A percentile compares a stretch with the other conserved stretches of the same genome.
Conservation (phyloP, 345 rosid species). For the Streptanthus diversifolius region DNA sequence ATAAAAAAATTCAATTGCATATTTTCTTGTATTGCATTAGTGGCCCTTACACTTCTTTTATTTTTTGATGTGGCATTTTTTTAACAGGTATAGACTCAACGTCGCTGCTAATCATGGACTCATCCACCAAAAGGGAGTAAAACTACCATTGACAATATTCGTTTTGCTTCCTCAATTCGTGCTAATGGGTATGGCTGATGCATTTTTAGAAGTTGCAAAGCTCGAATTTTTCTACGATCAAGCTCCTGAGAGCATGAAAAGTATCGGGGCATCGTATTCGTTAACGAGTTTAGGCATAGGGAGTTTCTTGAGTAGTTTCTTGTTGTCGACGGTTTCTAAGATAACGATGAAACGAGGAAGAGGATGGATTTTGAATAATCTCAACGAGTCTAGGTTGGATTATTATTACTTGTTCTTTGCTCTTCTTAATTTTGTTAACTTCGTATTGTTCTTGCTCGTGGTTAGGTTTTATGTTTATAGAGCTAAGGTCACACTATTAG, state of each 20-base stretch:
- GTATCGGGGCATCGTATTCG: slow-evolving; percentile 67
- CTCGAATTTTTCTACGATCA: slow-evolving; percentile 84
- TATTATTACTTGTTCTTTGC: slow-evolving; percentile 61
- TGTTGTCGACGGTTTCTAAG: slow-evolving; percentile 45
- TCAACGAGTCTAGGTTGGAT: slow-evolving; percentile 60
- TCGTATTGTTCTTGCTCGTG: slow-evolving; percentile 49
- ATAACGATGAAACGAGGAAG: slow-evolving; percentile 46
- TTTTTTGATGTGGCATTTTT: not conserved
- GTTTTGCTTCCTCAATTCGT: slow-evolving; percentile 68
- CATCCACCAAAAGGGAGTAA: slow-evolving; percentile 14
- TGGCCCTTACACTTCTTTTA: not conserved
- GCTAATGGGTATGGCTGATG: slow-evolving; percentile 65
- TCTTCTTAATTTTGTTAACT: slow-evolving; percentile 44
- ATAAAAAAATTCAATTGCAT: no score
- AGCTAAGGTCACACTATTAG: slow-evolving; percentile 46
- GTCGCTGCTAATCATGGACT: slow-evolving; percentile 41
- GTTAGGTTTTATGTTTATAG: slow-evolving; percentile 53
- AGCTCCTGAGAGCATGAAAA: slow-evolving; percentile 75
- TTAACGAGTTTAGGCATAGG: slow-evolving; percentile 57
- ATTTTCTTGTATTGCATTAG: not conserved
- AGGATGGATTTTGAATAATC: slow-evolving; percentile 66
- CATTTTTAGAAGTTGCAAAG: slow-evolving; percentile 69
- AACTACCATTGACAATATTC: slow-evolving; percentile 56
- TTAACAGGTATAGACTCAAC: slow-evolving; percentile 47
- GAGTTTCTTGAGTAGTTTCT: slow-evolving; percentile 59